These are phyloP conservation scores for Ascochyta koolunga DNA, from an alignment of 2,329 filamentous ascomycete genomes.

Conservation along the genomic window DNA sequence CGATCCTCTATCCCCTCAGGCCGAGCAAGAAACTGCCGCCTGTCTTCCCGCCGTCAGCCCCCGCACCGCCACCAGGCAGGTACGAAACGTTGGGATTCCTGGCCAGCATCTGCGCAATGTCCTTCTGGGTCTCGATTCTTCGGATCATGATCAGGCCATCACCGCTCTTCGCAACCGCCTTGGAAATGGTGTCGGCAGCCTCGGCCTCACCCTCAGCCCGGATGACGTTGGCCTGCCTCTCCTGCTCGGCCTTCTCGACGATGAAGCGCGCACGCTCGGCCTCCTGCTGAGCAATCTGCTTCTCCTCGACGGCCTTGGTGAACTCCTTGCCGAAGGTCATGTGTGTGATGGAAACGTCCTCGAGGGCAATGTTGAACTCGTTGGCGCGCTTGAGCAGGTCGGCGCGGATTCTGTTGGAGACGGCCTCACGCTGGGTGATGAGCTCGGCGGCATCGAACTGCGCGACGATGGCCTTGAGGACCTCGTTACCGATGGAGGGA, in stretches of 20 bases:
- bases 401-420: constrained; percentile 89
- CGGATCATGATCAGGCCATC: constrained; percentile 95
- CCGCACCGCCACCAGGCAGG: constrained; percentile 72
- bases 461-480: constrained; percentile 60
- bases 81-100: constrained; percentile 96
- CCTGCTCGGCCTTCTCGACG: constrained; percentile 98
- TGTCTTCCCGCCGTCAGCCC: constrained; percentile 64
- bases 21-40: constrained; percentile 70
- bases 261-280: constrained; percentile 97
- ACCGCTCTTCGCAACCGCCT: constrained; percentile 89
- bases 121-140: constrained; percentile 94
- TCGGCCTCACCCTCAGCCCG: constrained; percentile 97
- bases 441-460: constrained; percentile 65
- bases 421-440: constrained; percentile 97
- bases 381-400: constrained; percentile 90
- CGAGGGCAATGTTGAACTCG: constrained; percentile 98
- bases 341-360: constrained; percentile 99
- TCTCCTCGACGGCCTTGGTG: constrained; percentile 98
- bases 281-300: constrained; percentile 99
- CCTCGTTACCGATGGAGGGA: constrained; percentile 62
- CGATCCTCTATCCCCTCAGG: constrained; percentile 56
- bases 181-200: constrained; percentile 92
- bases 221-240: constrained; percentile 98
- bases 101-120: constrained; percentile 90
- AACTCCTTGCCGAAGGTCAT: constrained; percentile 99